phyloP scores from a whole-genome alignment of 768 basidiomycete species.

The Mycena belliarum region DNA sequence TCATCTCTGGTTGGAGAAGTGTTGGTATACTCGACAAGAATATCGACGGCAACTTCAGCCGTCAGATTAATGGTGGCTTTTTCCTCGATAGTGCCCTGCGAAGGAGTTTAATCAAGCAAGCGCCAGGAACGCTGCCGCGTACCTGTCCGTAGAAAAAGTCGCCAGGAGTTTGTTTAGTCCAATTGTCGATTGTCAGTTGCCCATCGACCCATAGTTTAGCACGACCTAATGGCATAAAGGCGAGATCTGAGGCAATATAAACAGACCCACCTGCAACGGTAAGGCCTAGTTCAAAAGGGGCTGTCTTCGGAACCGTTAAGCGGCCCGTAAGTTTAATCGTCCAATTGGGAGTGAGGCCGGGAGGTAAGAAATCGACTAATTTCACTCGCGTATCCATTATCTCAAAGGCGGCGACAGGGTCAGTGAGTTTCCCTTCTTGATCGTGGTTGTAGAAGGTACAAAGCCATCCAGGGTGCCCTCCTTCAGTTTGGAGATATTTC shows the following conservation, averaged over 20 bases:
- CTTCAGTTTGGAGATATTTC: constrained; percentile 50
- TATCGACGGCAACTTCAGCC: constrained; percentile 47
- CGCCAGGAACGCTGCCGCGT: background rate
- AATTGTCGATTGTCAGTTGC: constrained; percentile 65
- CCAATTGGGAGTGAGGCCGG: constrained; percentile 53
- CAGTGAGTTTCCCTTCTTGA: constrained; percentile 38
- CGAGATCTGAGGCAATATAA: background rate
- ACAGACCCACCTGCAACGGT: constrained; percentile 53
- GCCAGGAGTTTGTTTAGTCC: constrained; percentile 65
- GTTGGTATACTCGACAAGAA: constrained; percentile 70
- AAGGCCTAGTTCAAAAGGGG: constrained; percentile 58
- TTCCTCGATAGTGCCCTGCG: constrained; percentile 68
- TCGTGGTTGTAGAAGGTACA: constrained; percentile 66
- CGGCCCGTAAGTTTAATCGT: constrained; percentile 57
- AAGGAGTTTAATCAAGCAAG: constrained; percentile 21
- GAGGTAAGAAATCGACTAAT: constrained; percentile 66
- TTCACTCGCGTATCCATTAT: constrained; percentile 63
- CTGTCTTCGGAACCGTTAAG: constrained; percentile 50
- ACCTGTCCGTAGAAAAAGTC: constrained; percentile 71
- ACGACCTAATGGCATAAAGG: constrained; percentile 36
- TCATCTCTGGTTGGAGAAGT: constrained; percentile 48
- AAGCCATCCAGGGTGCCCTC: constrained; percentile 61
- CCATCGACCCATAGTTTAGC: constrained; percentile 66
- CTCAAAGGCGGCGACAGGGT: constrained; percentile 47
- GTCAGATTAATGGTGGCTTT: constrained; percentile 49